These are phyloP conservation scores for Capronia americana DNA, from an alignment of 2,329 filamentous ascomycete genomes.

Conservation along the genomic window DNA sequence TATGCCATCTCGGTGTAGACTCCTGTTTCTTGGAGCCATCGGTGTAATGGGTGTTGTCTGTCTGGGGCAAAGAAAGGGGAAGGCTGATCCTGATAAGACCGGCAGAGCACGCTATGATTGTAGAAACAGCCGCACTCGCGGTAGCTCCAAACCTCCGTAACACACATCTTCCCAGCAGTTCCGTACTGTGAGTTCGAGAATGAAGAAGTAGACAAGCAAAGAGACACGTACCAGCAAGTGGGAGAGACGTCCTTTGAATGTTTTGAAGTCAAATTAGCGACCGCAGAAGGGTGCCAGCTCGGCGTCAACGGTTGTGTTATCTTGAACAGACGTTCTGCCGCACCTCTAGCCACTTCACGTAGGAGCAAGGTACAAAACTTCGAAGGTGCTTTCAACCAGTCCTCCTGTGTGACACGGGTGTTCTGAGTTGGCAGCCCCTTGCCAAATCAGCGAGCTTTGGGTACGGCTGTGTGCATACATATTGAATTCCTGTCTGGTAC, in stretches of 20 bases:
- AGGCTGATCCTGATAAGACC: constrained; percentile 13
- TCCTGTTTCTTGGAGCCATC: constrained; percentile 23
- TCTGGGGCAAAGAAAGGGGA: constrained; percentile 23
- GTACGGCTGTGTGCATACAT: constrained; percentile 28
- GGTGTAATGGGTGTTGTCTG: constrained; percentile 17
- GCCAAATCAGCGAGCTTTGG: constrained; percentile 1
- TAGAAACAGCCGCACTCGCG: constrained; percentile 38
- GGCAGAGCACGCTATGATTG: constrained; percentile 32
- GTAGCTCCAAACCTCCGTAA: constrained; percentile 39
- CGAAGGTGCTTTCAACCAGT: background rate
- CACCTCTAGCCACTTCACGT: constrained; percentile 16
- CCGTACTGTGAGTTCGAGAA: background rate
- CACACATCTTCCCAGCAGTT: constrained; percentile 29
- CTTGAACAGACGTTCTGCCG: constrained; percentile 17
- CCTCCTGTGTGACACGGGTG: constrained; percentile 20
- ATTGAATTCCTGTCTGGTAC: constrained; percentile 25
- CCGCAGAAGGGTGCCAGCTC: constrained; percentile 23
- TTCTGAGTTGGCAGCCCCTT: constrained; percentile 10
- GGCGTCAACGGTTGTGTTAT: constrained; percentile 8
- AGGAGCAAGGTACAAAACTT: background rate
- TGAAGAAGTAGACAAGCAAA: background rate
- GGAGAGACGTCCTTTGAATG: constrained; percentile 24
- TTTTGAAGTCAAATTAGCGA: constrained; percentile 25
- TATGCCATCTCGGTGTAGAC: constrained; percentile 1
- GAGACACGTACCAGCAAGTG: constrained; percentile 15